phyloP scores from a whole-genome alignment of 192 early-diverging fungal species.

The Backusella westeae region DNA sequence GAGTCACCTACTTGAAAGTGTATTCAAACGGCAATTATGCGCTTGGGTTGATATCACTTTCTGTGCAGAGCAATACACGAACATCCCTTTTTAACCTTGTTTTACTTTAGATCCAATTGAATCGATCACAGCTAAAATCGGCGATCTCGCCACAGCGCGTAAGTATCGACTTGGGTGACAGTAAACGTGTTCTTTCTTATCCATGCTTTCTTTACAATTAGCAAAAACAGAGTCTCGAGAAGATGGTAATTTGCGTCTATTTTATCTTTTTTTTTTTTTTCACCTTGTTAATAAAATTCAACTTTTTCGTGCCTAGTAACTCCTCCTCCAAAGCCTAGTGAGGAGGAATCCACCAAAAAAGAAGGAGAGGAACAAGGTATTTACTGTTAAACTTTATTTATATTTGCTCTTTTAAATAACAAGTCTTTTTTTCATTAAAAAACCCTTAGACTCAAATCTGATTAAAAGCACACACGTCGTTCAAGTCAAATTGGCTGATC shows the following conservation, averaged over 20 bases:
- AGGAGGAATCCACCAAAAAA: not conserved
- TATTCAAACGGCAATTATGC: not conserved
- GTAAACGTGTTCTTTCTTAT: not conserved
- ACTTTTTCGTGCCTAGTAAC: not conserved
- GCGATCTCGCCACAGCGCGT: constrained; percentile 14
- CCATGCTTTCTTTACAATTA: not conserved
- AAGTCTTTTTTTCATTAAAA: not conserved
- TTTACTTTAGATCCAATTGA: constrained; percentile 15
- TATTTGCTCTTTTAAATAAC: not conserved
- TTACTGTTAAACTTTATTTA: not conserved
- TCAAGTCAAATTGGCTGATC: constrained; percentile 52
- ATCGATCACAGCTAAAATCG: not conserved
- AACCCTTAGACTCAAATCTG: constrained; percentile 16
- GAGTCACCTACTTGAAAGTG: not conserved
- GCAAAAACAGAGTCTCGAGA: not conserved
- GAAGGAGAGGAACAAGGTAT: no score
- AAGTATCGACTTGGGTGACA: not conserved
- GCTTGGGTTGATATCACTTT: not conserved
- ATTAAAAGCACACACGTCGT: constrained; percentile 49
- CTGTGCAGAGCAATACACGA: not conserved
- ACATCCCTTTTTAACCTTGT: not conserved
- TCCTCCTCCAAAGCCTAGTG: not conserved
- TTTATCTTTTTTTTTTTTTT: not conserved
- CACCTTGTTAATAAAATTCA: not conserved
- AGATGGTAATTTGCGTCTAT: not conserved